A percentile compares a stretch with the other conserved stretches of the same genome.
Evolutionary conservation across 306 rosid genomes (phyloP).

Genomic region (Casuarina cunninghamiana): DNA sequence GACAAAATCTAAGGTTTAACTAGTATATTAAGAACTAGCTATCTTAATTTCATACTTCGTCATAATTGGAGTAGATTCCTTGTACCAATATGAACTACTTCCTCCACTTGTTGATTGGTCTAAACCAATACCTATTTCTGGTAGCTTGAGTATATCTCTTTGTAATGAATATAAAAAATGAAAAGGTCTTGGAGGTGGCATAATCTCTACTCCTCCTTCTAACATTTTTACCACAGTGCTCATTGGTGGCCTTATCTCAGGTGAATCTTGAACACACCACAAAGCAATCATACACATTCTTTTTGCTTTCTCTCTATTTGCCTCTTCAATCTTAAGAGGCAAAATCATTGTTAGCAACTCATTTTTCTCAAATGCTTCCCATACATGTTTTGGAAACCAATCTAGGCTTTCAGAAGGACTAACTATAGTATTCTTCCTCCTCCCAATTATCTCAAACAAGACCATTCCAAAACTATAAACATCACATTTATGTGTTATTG

Average conservation of each 20-base stretch:
- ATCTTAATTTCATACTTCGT: neutral
- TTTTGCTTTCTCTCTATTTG: slow-evolving; percentile 1
- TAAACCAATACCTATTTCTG: neutral
- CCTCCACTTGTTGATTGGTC: neutral
- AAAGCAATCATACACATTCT: slow-evolving; percentile 10
- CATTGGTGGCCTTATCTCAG: slow-evolving; percentile 17
- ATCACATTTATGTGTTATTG: slow-evolving; percentile 14
- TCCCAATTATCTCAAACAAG: neutral
- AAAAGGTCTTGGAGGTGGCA: neutral
- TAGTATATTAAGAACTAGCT: neutral
- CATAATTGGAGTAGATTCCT: neutral
- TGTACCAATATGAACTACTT: neutral
- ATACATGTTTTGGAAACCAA: slow-evolving; percentile 12
- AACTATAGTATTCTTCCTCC: slow-evolving; percentile 3
- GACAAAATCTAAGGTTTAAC: neutral
- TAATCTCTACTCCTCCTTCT: neutral
- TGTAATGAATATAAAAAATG: neutral
- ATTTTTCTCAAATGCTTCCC: no score
- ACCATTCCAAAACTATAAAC: neutral
- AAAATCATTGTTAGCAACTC: neutral
- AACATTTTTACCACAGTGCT: slow-evolving; percentile 28
- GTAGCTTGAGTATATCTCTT: neutral
- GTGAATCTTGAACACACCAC: slow-evolving; percentile 13
- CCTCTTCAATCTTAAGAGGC: slow-evolving; percentile 6
- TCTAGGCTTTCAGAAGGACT: neutral